Base-by-base conservation (phyloP, 2,329 filamentous ascomycete genomes). In the Monosporascus sp. region DNA sequence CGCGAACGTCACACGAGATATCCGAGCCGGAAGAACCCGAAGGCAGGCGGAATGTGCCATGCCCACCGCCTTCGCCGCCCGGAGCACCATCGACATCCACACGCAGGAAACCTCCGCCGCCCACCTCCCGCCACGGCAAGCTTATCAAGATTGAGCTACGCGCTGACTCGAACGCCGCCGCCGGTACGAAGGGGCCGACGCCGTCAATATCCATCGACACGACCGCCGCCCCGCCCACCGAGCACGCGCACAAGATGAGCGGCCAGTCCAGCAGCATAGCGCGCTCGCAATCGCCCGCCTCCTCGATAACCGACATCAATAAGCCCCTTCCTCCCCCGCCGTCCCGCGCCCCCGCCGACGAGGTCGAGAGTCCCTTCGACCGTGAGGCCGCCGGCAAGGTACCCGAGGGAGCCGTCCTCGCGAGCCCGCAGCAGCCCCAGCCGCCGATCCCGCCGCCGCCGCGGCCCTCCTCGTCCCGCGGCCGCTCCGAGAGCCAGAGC, bases 71-170 rank as follows among this genome's bases (percentile, higher is more conserved):
- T 24, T 15, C 45, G 17, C 17, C 18, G 7, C 5, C 45, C 18
- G 14, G 8, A 27, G 11, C 45, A 25, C 39, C 56, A 9, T 56
- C 60, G 3, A 44, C 65, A 48, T 55, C 65, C 20, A 63, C 66
- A 50, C 66, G 73, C 41, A 72, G 77, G 58, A 88, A 86, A 15
- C 88, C 89, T 5, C 87, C 87, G 7, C 88, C 88, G 22, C 78
- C 78, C 11, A 90, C 81, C 65, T 90, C 87, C 50, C 83, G 88
- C 51, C 88, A 92, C 71, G 90, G 90, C 5, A 92, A 87, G 69
- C 77, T 86, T 18, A 87, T 93, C 58, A 83, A 78, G 59, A 68
- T 74, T 44, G 72, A 78, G 62, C 60, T 74, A 55, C 72, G 71
- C 50, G 66, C 76, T 54, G 60, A 74, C 65, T 53, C 71, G 66